Conservation (phyloP, 495 filamentous ascomycete genomes). For the Penicillium tannophilum region DNA sequence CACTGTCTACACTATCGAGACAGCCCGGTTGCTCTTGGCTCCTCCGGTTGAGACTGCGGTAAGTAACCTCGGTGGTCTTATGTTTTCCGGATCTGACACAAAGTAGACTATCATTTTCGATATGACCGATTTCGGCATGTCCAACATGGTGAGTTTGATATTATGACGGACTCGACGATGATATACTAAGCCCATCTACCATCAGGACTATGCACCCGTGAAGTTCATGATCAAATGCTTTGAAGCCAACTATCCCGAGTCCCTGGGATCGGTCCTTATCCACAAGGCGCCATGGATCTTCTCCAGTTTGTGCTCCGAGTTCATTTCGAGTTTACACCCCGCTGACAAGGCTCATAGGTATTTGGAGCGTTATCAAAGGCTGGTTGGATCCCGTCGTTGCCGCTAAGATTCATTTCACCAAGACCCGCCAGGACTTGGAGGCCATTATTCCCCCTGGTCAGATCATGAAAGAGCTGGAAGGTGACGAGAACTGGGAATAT, state of each 20-base stretch:
- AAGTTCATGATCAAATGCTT: slow-evolving; percentile 99
- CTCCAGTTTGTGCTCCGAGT: slow-evolving; percentile 60
- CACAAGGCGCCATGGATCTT: slow-evolving; percentile 98
- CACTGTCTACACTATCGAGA: slow-evolving; percentile 94
- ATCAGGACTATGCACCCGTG: slow-evolving; percentile 87
- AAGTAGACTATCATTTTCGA: slow-evolving; percentile 83
- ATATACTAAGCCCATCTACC: slow-evolving; percentile 16
- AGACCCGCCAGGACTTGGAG: slow-evolving; percentile 75
- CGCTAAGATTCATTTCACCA: slow-evolving; percentile 85
- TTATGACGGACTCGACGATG: background rate
- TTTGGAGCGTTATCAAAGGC: slow-evolving; percentile 88
- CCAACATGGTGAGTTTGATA: slow-evolving; percentile 77
- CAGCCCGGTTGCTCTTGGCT: slow-evolving; percentile 77
- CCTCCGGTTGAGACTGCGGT: slow-evolving; percentile 89
- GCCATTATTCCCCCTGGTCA: slow-evolving; percentile 69
- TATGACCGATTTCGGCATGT: slow-evolving; percentile 88
- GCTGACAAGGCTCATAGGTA: slow-evolving; percentile 47
- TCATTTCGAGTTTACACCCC: background rate
- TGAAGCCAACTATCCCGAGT: slow-evolving; percentile 97
- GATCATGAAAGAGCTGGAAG: slow-evolving; percentile 78
- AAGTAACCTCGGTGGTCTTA: slow-evolving; percentile 32
- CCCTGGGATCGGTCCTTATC: slow-evolving; percentile 86
- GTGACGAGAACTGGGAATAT: slow-evolving; percentile 81
- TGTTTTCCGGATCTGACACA: slow-evolving; percentile 21
- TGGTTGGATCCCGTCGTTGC: slow-evolving; percentile 80